A percentile compares a stretch with the other conserved stretches of the same genome.
These are phyloP conservation scores for Volvariella surrecta DNA, from an alignment of 1,284 basidiomycete genomes.

Conservation along the genomic window DNA sequence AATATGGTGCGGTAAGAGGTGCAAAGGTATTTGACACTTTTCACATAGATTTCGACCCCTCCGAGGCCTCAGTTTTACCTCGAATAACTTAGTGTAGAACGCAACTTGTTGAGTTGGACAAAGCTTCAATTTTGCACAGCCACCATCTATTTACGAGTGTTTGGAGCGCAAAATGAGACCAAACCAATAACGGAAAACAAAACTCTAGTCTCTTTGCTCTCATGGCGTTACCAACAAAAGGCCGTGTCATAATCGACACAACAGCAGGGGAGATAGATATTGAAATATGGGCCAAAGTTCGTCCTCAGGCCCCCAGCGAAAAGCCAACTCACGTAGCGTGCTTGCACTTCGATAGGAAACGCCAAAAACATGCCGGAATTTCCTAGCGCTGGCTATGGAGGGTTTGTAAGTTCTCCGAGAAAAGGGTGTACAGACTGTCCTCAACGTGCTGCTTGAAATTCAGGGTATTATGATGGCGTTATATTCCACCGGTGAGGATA, in stretches of 20 bases:
- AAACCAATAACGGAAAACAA: too few relatives aligned
- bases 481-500: slow-evolving; percentile 69
- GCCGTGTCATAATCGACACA: slow-evolving; percentile 84
- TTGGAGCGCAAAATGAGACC: too few relatives aligned
- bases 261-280: slow-evolving; percentile 90
- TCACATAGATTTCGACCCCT: too few relatives aligned
- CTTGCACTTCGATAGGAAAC: slow-evolving; percentile 64
- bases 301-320: neutral
- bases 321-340: neutral
- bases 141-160: too few relatives aligned
- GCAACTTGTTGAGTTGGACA: too few relatives aligned
- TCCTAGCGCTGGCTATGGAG: slow-evolving; percentile 85
- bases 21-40: too few relatives aligned
- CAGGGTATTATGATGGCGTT: slow-evolving; percentile 93
- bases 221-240: slow-evolving; percentile 78
- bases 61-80: too few relatives aligned
- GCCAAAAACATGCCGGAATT: slow-evolving; percentile 91
- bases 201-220: too few relatives aligned
- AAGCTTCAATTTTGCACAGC: too few relatives aligned
- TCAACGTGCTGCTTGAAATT: slow-evolving; percentile 1
- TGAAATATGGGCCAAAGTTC: slow-evolving; percentile 88
- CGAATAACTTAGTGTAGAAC: too few relatives aligned
- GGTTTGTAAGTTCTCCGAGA: slow-evolving; percentile 40
- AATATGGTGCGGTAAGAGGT: too few relatives aligned
- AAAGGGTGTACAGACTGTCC: slow-evolving; percentile 7